Percentiles rank a stretch among this genome's conserved stretches.
Conservation (phyloP, 2,329 filamentous ascomycete genomes). For the Hawksworthiomyces lignivorus region DNA sequence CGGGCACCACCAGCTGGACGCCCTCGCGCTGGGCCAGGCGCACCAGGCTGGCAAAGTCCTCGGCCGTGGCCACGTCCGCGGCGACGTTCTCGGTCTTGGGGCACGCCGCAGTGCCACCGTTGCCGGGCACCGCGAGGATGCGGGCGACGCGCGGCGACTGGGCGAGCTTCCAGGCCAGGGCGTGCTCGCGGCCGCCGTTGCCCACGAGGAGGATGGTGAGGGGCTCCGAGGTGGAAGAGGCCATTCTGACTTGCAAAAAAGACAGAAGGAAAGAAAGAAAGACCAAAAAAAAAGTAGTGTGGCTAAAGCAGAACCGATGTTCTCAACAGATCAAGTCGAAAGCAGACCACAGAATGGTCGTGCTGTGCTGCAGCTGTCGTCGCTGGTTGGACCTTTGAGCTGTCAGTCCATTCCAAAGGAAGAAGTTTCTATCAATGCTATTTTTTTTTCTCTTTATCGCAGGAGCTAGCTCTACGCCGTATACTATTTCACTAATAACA, state of each 20-base stretch:
- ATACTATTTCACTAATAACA: too few relatives aligned
- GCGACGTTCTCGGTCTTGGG: conserved; percentile 65
- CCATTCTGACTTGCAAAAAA: conserved; percentile 2
- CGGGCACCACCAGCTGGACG: conserved; percentile 79
- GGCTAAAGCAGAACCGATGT: too few relatives aligned
- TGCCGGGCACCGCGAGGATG: conserved; percentile 68
- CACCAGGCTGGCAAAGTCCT: conserved; percentile 73
- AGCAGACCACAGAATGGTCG: too few relatives aligned
- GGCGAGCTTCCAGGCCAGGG: conserved; percentile 86
- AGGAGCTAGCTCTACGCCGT: too few relatives aligned
- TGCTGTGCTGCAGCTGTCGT: too few relatives aligned
- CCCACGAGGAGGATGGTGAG: conserved; percentile 68
- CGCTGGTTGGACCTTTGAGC: too few relatives aligned
- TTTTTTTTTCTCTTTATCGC: conserved; percentile 1
- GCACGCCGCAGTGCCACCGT: conserved; percentile 72
- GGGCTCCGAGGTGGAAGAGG: conserved; percentile 3
- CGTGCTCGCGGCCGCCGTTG: conserved; percentile 90
- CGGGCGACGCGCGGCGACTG: conserved; percentile 72
- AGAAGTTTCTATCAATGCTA: not conserved
- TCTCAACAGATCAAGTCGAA: too few relatives aligned
- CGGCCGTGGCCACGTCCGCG: conserved; percentile 51
- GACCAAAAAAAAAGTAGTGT: not conserved
- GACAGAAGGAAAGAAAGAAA: not conserved
- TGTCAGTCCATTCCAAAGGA: too few relatives aligned
- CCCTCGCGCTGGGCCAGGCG: conserved; percentile 63